Conservation (phyloP, 345 rosid species). For the Populus ilicifolia region DNA sequence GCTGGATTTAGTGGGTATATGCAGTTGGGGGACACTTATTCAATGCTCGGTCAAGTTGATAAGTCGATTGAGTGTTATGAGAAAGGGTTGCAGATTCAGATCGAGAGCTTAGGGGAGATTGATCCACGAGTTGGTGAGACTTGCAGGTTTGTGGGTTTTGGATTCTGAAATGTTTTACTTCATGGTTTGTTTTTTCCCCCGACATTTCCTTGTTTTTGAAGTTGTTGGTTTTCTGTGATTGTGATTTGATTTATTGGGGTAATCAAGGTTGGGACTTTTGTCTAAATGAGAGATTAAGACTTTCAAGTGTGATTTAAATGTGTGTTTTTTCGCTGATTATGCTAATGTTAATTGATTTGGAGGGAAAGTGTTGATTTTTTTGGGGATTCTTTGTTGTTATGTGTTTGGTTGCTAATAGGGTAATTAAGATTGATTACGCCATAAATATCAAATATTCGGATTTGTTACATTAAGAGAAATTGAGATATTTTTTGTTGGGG, state of each 20-base stretch:
- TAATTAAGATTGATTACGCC: not conserved
- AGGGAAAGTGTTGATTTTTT: not conserved
- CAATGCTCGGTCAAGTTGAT: conserved; percentile 96
- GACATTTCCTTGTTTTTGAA: not conserved
- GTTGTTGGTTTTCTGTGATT: not conserved
- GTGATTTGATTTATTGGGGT: not conserved
- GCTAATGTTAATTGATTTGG: not conserved
- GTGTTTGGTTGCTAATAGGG: not conserved
- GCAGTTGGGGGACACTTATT: conserved; percentile 94
- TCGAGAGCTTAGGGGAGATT: conserved; percentile 83
- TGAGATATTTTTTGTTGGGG: not conserved
- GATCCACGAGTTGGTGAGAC: conserved; percentile 99
- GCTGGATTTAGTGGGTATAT: conserved; percentile 92
- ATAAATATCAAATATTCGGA: not conserved
- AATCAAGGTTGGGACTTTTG: not conserved
- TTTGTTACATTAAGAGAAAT: not conserved
- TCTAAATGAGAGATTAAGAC: not conserved
- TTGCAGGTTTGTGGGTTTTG: conserved; percentile 64
- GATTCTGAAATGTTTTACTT: not conserved
- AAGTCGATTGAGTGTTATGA: conserved; percentile 77
- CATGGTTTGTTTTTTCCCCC: not conserved
- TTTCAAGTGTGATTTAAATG: not conserved
- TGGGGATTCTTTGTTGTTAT: not conserved
- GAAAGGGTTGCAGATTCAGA: conserved; percentile 92
- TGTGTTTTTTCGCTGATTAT: not conserved